These are phyloP conservation scores for Salvia splendens DNA, from an alignment of 257 asterid species.

Conservation along the genomic window DNA sequence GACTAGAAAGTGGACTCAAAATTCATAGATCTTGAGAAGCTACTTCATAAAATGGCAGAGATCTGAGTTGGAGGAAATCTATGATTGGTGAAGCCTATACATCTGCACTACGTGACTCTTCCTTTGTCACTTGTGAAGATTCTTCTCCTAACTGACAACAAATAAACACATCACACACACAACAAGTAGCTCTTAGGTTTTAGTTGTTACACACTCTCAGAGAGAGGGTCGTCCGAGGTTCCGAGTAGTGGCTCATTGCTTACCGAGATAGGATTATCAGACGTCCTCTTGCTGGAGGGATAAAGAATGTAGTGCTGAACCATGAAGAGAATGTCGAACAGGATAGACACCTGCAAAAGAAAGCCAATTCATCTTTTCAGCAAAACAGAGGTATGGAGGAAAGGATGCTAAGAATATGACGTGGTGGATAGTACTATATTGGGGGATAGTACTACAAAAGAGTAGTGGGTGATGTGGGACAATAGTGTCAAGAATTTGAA, in stretches of 20 bases:
- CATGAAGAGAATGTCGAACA: slow-evolving; percentile 81
- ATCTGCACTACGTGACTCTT: neutral
- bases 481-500: neutral
- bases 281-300: slow-evolving; percentile 37
- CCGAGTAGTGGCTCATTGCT: slow-evolving; percentile 57
- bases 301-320: slow-evolving; percentile 81
- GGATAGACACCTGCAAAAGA: slow-evolving; percentile 64
- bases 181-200: neutral
- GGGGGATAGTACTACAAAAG: neutral
- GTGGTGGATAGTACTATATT: too few relatives aligned
- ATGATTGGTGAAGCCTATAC: slow-evolving; percentile 1
- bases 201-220: slow-evolving; percentile 40
- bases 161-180: slow-evolving; percentile 22
- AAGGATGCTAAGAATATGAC: neutral
- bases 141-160: slow-evolving; percentile 29
- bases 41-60: neutral
- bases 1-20: neutral
- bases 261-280: slow-evolving; percentile 45
- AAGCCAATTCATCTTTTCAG: neutral
- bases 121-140: slow-evolving; percentile 10
- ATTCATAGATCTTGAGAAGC: neutral
- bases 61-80: neutral
- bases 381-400: too few relatives aligned
- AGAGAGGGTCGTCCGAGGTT: slow-evolving; percentile 40
- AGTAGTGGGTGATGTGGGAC: neutral